Evolutionary conservation across 352 stramenopile genomes (phyloP).

Genomic region (Phytophthora vignae): DNA sequence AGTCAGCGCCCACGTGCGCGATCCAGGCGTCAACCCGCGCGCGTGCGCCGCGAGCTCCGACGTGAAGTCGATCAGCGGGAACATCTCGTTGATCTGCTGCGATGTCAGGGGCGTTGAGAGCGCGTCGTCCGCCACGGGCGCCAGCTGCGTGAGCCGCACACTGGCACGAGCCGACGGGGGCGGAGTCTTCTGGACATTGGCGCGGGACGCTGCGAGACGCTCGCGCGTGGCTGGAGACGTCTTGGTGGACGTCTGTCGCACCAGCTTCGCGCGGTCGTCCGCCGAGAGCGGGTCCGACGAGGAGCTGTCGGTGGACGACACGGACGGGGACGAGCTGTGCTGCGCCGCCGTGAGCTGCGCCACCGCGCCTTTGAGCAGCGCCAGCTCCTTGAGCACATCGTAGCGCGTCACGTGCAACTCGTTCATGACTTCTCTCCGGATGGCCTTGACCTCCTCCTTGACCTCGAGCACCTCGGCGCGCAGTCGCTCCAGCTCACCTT

Average conservation of each 20-base stretch:
- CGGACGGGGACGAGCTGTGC: constrained; percentile 15
- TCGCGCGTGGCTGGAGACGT: constrained; percentile 61
- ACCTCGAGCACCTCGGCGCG: constrained; percentile 66
- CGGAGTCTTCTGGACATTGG: constrained; percentile 31
- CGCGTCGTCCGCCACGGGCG: constrained; percentile 69
- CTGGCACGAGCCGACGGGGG: constrained; percentile 27
- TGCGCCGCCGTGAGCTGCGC: constrained; percentile 53
- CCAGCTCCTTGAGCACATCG: constrained; percentile 87
- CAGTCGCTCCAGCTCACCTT: constrained; percentile 48
- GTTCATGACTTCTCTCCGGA: constrained; percentile 86
- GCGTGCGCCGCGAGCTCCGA: constrained; percentile 57
- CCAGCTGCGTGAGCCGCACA: constrained; percentile 66
- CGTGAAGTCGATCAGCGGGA: constrained; percentile 77
- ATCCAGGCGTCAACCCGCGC: constrained; percentile 48
- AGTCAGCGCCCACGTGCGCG: constrained; percentile 71
- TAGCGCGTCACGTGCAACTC: constrained; percentile 86
- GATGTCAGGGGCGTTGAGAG: constrained; percentile 71
- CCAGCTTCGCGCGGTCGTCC: constrained; percentile 54
- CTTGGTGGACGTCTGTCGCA: constrained; percentile 54
- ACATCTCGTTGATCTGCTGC: constrained; percentile 85
- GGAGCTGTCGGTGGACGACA: constrained; percentile 34
- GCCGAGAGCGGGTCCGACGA: constrained; percentile 44
- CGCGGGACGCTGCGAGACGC: constrained; percentile 54
- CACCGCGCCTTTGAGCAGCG: constrained; percentile 83
- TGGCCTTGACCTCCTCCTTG: constrained; percentile 69